Evolutionary conservation across 1,284 basidiomycete species (phyloP), one percentile per base, ranked within the genome.

Genomic region (Puccinia polysora): DNA sequence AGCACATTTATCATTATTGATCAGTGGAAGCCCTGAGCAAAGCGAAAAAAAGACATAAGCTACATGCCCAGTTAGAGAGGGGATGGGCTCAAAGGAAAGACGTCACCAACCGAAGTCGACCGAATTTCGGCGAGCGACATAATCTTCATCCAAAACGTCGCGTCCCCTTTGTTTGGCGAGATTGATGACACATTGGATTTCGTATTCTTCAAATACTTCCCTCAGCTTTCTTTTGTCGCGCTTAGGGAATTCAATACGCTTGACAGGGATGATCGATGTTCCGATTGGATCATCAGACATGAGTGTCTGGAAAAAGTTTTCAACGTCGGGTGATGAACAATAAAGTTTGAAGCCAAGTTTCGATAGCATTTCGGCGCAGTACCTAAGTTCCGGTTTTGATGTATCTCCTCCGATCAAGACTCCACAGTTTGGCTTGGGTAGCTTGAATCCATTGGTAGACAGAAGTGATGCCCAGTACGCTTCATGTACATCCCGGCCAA

Each of bases 131-230:
- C 91, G 86, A 67, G 96, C 93, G 52, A 97, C 94, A 78, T 98
- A 99, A 79, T 98, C 93, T 81, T 97, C 91, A 80, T 98, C 95
- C 23, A 87, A 83, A 30, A 88, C 86, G 76, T 88, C 86, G 62
- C 83, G 83, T 34, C 89, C 95, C 15, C 94, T 86, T 74, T 86
- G 83, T 78, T 88, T 87, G 20, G 95, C 89, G 59, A 99, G 84
- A 83, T 98, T 97, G 82, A 98, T 87, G 55, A 98, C 95, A 73
- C 88, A 89, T 78, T 94, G 89, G 78, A 98, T 96, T 77, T 97
- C 91, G 80, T 90, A 89, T 81, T 96, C 90, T 80, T 97, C 92
- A 77, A 81, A 83, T 65, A 81, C 77, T 80, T 95, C 89, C 38
- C 91, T 87, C 38, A 97, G 84, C 81, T 92, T 94, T 73, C 95